Evolutionary conservation across 192 early-diverging fungal species (phyloP), one percentile per base, ranked within the genome.

Genomic region (Glomus cerebriforme): DNA sequence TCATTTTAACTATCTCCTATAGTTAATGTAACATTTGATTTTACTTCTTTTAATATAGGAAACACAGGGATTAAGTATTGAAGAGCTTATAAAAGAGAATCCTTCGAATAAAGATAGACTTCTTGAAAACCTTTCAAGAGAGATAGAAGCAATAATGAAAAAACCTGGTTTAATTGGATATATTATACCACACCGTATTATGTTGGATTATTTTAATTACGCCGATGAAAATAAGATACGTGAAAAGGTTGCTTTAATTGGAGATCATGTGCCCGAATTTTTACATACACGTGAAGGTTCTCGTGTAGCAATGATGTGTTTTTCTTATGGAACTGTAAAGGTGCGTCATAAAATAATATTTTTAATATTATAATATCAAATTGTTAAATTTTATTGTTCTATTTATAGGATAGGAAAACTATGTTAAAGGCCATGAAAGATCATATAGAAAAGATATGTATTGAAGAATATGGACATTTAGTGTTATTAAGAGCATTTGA

Each of bases 211-310:
- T 83, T 80, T 98, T 77, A 85, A 86, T 37, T 80, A 85, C 34
- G 91, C 91, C 29, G 90, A 93, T 43, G 86, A 86, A 29, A 91
- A 90, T 81, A 19, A 22, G 39, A 45, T 67, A 70, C 54, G 79
- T 73, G 88, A 90, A 59, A 87, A 95, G 83, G 81, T 97, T 80
- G 93, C 92, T 81, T 79, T 89, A 1, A 86, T 97, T 81, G 93
- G 95, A 81, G 94, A 96, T 77, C 90, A 93, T 74, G 85, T 95
- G 10, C 90, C 90, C 34, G 91, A 95, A 83, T 93, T 99, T 65
- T 85, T 98, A 73, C 97, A 99, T 81, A 99, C 96, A 43, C 87
- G 92, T 65, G 96, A 98, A 76, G 97, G 97, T 74, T 89, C 96
- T 8, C 92, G 90, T 32, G 93, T 93, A 27, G 92, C 91, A 7